Evolutionary conservation across 2,329 filamentous ascomycete genomes (phyloP), one percentile per base, ranked within the genome.

Genomic region (Rosellinia necatrix): DNA sequence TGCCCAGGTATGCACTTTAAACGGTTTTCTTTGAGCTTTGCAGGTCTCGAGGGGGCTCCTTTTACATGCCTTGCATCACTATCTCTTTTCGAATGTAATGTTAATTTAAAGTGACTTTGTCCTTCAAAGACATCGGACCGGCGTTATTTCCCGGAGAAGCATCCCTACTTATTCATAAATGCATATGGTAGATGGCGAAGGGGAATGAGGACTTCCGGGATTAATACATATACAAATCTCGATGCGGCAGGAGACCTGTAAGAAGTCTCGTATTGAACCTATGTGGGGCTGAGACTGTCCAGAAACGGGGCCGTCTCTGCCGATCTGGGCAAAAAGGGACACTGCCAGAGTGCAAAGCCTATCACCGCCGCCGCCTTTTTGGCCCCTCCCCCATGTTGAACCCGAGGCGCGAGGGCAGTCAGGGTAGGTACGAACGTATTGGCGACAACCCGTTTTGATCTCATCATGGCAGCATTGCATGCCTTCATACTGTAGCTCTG

Each of bases 391-490:
- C 49, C 55, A 40, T 32, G 15, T 37, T 32, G 44, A 49, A 32
- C 35, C 35, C 43, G 25, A 56, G 42, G 9, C 47, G 25, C 29
- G 24, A 47, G 53, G 56, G 41, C 49, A 52, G 37, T 19, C 12
- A 13, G 19, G 40, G 40, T 27, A 52, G 21, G 12, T 37, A 44
- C 49, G 54, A 49, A 27, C 37, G 46, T 29, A 50, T 30, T 41
- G 41, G 47, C 40, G 38, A 22, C 27, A 44, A 49, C 58, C 47
- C 29, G 40, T 53, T 47, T 46, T 27, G 43, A 40, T 41, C 41
- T 47, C 54, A 60, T 63, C 59, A 54, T 41, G 35, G 38, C 47
- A 50, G 27, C 44, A 46, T 49, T 29, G 63, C 57, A 47, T 56
- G 50, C 29, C 12, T 17, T 8, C 19, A 56, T 58, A n/a, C n/a